These are phyloP conservation scores for Tylopilus rubrobrunneus DNA, from an alignment of 768 basidiomycete genomes.

Conservation along the genomic window DNA sequence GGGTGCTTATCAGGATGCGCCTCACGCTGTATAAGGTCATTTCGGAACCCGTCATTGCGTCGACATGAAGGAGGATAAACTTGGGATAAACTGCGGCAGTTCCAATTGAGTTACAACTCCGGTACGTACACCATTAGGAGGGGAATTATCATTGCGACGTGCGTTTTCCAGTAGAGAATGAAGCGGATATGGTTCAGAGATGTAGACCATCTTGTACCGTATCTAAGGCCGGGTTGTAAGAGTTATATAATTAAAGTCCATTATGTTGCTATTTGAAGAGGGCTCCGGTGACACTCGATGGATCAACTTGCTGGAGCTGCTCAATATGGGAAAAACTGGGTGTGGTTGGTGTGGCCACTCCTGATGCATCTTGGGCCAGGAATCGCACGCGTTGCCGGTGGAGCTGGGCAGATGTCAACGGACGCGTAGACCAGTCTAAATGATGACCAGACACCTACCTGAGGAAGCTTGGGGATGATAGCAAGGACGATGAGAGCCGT, in stretches of 20 bases:
- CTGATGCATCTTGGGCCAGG: slow-evolving; percentile 61
- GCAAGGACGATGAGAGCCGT: slow-evolving; percentile 71
- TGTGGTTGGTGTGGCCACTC: slow-evolving; percentile 62
- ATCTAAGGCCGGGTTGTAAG: slow-evolving; percentile 16
- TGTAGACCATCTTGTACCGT: slow-evolving; percentile 10
- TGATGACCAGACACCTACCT: slow-evolving; percentile 45
- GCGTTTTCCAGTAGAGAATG: slow-evolving; percentile 15
- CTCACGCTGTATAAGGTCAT: slow-evolving; percentile 27
- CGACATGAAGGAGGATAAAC: slow-evolving; percentile 9
- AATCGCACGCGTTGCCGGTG: slow-evolving; percentile 83
- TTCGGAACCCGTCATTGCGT: neutral
- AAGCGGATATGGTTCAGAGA: slow-evolving; percentile 9
- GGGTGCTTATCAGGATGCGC: slow-evolving; percentile 22
- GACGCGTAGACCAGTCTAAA: slow-evolving; percentile 7
- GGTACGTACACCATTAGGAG: slow-evolving; percentile 33
- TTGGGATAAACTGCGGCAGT: slow-evolving; percentile 6
- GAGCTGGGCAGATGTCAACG: slow-evolving; percentile 44
- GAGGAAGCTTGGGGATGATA: slow-evolving; percentile 93
- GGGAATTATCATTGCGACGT: slow-evolving; percentile 26
- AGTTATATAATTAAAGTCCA: slow-evolving; percentile 6
- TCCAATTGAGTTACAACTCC: slow-evolving; percentile 25
- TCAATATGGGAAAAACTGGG: slow-evolving; percentile 56
- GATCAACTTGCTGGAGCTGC: slow-evolving; percentile 23
- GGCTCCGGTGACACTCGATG: slow-evolving; percentile 44
- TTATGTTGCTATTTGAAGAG: slow-evolving; percentile 36